A percentile compares a stretch with the other conserved stretches of the same genome.
Evolutionary conservation across 1,284 basidiomycete species (phyloP).

Genomic region (Coriolopsis trogii): DNA sequence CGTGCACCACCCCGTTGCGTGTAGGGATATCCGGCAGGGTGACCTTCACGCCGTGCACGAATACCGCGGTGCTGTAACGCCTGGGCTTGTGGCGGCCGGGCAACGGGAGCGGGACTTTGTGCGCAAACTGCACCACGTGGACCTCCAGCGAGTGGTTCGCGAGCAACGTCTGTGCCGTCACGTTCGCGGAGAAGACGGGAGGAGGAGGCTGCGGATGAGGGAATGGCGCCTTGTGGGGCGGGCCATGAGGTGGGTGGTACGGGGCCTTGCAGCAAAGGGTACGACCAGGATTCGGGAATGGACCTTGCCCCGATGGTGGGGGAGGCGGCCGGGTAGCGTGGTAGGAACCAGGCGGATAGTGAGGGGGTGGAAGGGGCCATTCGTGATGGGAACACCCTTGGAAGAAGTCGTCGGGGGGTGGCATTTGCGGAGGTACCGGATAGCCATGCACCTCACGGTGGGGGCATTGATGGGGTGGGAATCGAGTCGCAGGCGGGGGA

Average conservation of each 20-base stretch:
- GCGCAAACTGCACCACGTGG: conserved; percentile 52
- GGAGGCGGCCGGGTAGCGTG: too few species aligned
- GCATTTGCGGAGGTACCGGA: too few species aligned
- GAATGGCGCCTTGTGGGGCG: background rate
- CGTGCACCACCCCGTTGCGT: conserved; percentile 67
- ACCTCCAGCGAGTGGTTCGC: conserved; percentile 51
- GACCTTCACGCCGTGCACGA: conserved; percentile 55
- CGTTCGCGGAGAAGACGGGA: conserved; percentile 44
- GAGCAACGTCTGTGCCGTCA: conserved; percentile 52
- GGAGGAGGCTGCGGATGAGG: background rate
- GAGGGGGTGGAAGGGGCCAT: too few species aligned
- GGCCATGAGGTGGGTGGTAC: background rate
- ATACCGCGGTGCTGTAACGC: conserved; percentile 49
- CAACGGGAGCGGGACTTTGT: conserved; percentile 34
- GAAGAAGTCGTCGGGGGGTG: too few species aligned
- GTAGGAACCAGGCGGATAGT: too few species aligned
- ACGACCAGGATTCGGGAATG: too few species aligned
- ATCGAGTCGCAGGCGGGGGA: too few species aligned
- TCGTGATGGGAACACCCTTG: too few species aligned
- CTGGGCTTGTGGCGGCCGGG: conserved; percentile 20
- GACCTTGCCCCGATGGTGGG: too few species aligned
- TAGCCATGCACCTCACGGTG: too few species aligned
- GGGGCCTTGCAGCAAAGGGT: too few species aligned
- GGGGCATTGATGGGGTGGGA: background rate
- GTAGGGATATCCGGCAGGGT: conserved; percentile 55